Conservation (phyloP, 345 rosid species). For the Sisymbrium altissimum region DNA sequence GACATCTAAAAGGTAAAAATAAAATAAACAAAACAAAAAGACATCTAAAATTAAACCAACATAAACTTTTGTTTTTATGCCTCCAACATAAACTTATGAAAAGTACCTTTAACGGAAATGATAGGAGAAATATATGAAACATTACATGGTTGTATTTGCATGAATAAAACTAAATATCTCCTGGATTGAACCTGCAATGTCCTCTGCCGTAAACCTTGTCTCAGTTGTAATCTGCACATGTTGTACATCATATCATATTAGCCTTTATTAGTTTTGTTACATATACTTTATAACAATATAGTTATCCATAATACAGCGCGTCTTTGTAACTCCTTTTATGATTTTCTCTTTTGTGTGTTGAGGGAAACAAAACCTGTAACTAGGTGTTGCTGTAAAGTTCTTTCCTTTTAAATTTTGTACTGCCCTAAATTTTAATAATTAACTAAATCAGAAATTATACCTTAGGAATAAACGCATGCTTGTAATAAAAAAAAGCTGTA, state of each 20-base stretch:
- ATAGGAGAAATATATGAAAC: not conserved
- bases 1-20: conserved; percentile 1
- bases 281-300: conserved; percentile 1
- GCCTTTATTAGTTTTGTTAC: not conserved
- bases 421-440: not conserved
- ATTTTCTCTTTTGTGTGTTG: not conserved
- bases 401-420: not conserved
- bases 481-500: not conserved
- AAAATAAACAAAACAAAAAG: not conserved
- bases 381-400: not conserved
- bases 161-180: conserved; percentile 84
- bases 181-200: conserved; percentile 82
- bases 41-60: conserved; percentile 7
- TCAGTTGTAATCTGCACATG: conserved; percentile 61
- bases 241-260: not conserved
- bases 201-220: conserved; percentile 70
- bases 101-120: not conserved
- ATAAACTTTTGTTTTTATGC: not conserved
- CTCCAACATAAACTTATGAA: not conserved
- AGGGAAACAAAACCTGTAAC: not conserved
- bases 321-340: not conserved
- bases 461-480: not conserved
- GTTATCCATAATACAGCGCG: not conserved
- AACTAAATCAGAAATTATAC: not conserved
- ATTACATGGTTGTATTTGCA: conserved; percentile 64